Evolutionary conservation across 1,139 yeast species (phyloP).

Genomic region (Yamadazyma atmosphaerica): DNA sequence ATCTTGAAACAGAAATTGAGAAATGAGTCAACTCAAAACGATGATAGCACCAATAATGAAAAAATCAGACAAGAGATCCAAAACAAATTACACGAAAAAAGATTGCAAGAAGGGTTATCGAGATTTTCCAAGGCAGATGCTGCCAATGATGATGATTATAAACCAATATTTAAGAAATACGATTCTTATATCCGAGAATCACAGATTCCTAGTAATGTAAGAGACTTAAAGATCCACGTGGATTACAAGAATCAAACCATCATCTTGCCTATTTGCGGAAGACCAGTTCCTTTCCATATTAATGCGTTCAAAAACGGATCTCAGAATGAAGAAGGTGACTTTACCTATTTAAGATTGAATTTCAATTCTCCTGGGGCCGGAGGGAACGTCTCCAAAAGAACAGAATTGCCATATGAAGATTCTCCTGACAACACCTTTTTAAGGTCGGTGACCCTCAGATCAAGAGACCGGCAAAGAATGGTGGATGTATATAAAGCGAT

Average conservation of each 20-base stretch:
- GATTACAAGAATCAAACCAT: constrained; percentile 89
- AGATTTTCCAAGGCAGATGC: constrained; percentile 79
- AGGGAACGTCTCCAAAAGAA: constrained; percentile 65
- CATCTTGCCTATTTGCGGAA: constrained; percentile 86
- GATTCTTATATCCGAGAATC: constrained; percentile 93
- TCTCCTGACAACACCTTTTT: constrained; percentile 82
- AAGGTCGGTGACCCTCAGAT: constrained; percentile 83
- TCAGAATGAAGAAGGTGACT: constrained; percentile 95
- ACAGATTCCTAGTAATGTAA: constrained; percentile 81
- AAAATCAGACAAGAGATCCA: constrained; percentile 83
- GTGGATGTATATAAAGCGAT: constrained; percentile 87
- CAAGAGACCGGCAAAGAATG: constrained; percentile 91
- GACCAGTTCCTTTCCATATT: constrained; percentile 98
- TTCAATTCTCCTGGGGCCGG: constrained; percentile 93
- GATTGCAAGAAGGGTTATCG: constrained; percentile 82
- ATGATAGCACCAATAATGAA: constrained; percentile 68
- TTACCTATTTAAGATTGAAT: constrained; percentile 84
- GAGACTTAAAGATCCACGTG: constrained; percentile 83
- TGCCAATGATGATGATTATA: constrained; percentile 60
- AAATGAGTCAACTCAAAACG: constrained; percentile 70
- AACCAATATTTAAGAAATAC: constrained; percentile 82
- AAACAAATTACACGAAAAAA: constrained; percentile 74
- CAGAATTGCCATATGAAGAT: constrained; percentile 89
- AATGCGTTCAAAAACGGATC: constrained; percentile 93
- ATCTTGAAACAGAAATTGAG: constrained; percentile 79